Base-by-base conservation (phyloP, 352 stramenopile genomes). In the Phytophthora parvispora region DNA sequence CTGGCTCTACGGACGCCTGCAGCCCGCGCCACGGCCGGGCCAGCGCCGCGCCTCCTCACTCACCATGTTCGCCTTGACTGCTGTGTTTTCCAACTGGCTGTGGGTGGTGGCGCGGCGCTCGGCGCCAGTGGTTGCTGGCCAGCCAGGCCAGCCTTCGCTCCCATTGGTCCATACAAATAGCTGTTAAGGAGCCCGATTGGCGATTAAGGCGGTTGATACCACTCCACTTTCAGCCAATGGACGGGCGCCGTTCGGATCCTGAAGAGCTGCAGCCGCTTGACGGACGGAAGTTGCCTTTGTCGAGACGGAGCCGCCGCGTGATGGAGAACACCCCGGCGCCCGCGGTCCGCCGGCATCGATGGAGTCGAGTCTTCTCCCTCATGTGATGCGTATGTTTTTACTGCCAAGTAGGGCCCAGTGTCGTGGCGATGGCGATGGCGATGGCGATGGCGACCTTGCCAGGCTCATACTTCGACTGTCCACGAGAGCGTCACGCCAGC, bases 61-160 rank as follows among this genome's bases (percentile, higher is more conserved):
- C 38, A 80, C 73, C 73, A 80, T 80, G 32, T 67, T 78, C 47
- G 61, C 38, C 60, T 77, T 71, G 64, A 74, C 45, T 77, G 63
- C 49, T 70, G 67, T 57, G 67, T 72, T 80, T 80, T 73, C 64
- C 55, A 78, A 80, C 73, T 80, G 64, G 38, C 32, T 65, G 31
- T 77, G 49, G 45, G 32, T 74, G 73, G 68, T 55, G 64, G 54
- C 28, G 48, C 12, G 28, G 36, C 43, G 47, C 16, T 38, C 12
- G 13, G 31, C 24, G 52, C 40, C 53, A 69, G 32, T 77, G 57
- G 45, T 78, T 77, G 69, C 69, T 78, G 56, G 64, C 73, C 72
- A 79, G 67, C 72, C 67, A 76, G 67, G 56, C 50, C 10, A 7
- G 27, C 2, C 13, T 51, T 74, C 9, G 24, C 18, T 31, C 36